These are phyloP conservation scores for Kwoniella heveanensis DNA, from an alignment of 768 basidiomycete species.

Conservation along the genomic window DNA sequence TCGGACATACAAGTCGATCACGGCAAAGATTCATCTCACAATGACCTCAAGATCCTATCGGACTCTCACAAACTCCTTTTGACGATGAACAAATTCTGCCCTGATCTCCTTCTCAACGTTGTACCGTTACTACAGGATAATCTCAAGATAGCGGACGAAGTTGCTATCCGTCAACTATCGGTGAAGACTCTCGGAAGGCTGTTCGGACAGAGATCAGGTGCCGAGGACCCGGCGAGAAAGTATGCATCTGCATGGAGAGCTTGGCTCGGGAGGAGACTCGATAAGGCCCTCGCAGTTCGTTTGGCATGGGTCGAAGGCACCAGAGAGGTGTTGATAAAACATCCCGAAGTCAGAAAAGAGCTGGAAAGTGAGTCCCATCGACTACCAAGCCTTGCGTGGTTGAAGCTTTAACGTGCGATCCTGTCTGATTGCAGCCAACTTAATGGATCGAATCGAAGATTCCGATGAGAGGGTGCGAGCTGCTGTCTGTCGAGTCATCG, in stretches of 20 bases:
- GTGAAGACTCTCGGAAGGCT: constrained; percentile 86
- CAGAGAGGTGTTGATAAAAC: constrained; percentile 64
- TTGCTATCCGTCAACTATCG: constrained; percentile 72
- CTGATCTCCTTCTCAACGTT: constrained; percentile 79
- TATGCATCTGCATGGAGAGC: constrained; percentile 82
- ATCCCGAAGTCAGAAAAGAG: constrained; percentile 68
- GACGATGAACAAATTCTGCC: constrained; percentile 75
- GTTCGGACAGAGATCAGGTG: constrained; percentile 63
- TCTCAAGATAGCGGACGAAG: constrained; percentile 69
- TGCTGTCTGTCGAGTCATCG: constrained; percentile 77
- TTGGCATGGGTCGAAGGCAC: constrained; percentile 75
- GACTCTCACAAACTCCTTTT: constrained; percentile 86
- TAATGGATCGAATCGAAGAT: constrained; percentile 72
- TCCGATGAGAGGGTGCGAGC: constrained; percentile 89
- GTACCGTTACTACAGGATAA: constrained; percentile 92
- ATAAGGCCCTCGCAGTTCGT: constrained; percentile 71
- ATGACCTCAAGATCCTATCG: constrained; percentile 45
- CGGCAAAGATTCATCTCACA: constrained; percentile 38
- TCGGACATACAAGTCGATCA: constrained; percentile 71
- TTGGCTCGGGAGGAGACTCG: constrained; percentile 78
- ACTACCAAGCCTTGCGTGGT: background rate
- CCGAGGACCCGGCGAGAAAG: constrained; percentile 69
- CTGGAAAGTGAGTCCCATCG: constrained; percentile 67
- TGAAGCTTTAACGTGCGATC: too few relatives aligned
- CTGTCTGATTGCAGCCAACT: constrained; percentile 52